Evolutionary conservation across 176 grass and related monocot species (phyloP), one percentile per base, ranked within the genome.

Genomic region (Neostapfia colusana): DNA sequence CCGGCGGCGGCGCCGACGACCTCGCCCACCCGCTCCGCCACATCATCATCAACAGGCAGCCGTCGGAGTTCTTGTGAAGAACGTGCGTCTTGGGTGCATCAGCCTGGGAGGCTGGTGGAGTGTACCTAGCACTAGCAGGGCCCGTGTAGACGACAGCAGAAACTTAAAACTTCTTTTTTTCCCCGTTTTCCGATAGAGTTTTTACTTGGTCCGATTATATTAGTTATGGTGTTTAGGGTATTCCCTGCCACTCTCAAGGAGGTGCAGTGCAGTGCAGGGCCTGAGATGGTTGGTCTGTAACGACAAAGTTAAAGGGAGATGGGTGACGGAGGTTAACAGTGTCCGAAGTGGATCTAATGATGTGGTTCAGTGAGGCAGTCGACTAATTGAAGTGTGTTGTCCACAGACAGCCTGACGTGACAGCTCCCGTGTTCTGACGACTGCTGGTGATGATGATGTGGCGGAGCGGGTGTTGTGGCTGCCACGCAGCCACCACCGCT

Each of bases 11-110:
- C 46, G 96, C 88, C 24, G 92, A 57, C 21, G 54, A 57, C 54
- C n/a, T 99, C 20, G 71, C 85, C 9, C 90, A 99, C 72, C 96
- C 96, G 18, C 89, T 99, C 49, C 83, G 69, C 56, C 89, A 95
- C 40, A 99, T 99, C 67, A 88, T 87, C 44, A 75, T 95, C 67
- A 90, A 88, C 63, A 81, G 85, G 4, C 68, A 83, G 36, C 46
- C 80, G 23, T 81, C 79, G 25, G 82, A 79, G 49, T 88, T 85
- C 88, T 71, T 90, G 84, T 31, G 31, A 31, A 85, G 71, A 11
- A 21, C 54, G 21, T 25, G 20, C 51, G 7, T 17, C n/a, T n/a
- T n/a, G 5, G 2, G 31, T 38, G 34, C 4, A 18, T 13, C 8
- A 0, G 64, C 18, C 20, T 4, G 11, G 25, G 31, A 31, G 31